phyloP scores from a whole-genome alignment of 495 filamentous ascomycete genomes.

The Aspergillus diversus region DNA sequence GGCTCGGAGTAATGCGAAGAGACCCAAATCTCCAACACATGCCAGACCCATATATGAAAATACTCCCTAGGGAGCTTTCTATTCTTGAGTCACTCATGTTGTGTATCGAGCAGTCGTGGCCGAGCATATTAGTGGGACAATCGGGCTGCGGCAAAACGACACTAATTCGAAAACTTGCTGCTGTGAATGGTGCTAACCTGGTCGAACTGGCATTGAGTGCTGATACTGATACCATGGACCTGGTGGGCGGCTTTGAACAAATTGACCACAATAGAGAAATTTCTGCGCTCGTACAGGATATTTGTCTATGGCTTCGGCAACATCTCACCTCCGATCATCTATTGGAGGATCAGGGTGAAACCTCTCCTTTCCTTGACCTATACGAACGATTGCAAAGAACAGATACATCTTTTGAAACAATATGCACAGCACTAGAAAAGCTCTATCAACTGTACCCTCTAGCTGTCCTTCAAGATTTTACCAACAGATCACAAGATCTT shows the following conservation, averaged over 20 bases:
- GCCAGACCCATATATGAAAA: constrained; percentile 56
- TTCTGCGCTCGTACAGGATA: constrained; percentile 54
- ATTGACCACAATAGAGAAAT: constrained; percentile 75
- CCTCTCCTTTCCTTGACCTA: constrained; percentile 36
- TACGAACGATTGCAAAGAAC: constrained; percentile 38
- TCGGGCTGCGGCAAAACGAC: constrained; percentile 87
- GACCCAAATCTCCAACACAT: constrained; percentile 59
- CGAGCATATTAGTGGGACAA: constrained; percentile 83
- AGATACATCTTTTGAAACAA: constrained; percentile 38
- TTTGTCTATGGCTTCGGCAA: constrained; percentile 57
- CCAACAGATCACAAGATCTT: constrained; percentile 41
- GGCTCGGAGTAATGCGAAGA: constrained; percentile 69
- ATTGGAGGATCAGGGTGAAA: constrained; percentile 37
- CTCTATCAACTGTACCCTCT: constrained; percentile 36
- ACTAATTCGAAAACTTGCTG: constrained; percentile 77
- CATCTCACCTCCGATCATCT: constrained; percentile 56
- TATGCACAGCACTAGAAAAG: constrained; percentile 38
- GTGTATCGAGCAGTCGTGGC: constrained; percentile 82
- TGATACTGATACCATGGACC: constrained; percentile 94
- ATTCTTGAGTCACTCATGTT: constrained; percentile 85
- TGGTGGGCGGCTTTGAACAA: constrained; percentile 96
- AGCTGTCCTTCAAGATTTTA: constrained; percentile 37
- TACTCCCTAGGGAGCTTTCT: constrained; percentile 60
- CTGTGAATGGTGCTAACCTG: constrained; percentile 69
- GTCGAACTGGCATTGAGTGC: constrained; percentile 83